These are phyloP conservation scores for Colletotrichum nymphaeae DNA, from an alignment of 2,329 filamentous ascomycete genomes.

Conservation along the genomic window DNA sequence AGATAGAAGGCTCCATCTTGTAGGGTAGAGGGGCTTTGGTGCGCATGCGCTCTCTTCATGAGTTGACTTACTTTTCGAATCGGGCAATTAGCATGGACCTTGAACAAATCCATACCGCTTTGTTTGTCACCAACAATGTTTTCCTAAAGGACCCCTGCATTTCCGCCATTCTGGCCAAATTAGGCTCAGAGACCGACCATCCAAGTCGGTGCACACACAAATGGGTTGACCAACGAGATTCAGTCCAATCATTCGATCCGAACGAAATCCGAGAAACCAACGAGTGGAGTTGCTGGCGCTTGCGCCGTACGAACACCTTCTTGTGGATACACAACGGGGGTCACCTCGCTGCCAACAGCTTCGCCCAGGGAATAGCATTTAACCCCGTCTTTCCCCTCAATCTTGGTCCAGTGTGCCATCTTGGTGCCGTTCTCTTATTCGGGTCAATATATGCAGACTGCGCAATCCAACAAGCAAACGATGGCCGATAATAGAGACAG, in stretches of 20 bases:
- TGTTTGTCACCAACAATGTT: too few relatives aligned
- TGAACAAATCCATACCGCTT: not conserved
- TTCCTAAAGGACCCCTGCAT: not conserved
- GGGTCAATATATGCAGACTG: too few relatives aligned
- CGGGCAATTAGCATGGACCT: fast-evolving
- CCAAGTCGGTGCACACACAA: not conserved
- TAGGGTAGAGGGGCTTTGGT: not conserved
- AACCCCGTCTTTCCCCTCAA: not conserved
- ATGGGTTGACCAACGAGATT: not conserved
- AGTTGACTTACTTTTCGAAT: not conserved
- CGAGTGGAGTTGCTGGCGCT: not conserved
- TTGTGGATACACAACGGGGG: too few relatives aligned
- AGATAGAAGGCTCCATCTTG: too few relatives aligned
- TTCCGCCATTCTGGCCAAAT: not conserved
- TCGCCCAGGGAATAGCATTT: not conserved
- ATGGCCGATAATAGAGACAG: too few relatives aligned
- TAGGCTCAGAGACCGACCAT: not conserved
- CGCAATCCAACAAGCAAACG: not conserved
- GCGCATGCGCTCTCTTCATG: not conserved
- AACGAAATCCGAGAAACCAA: not conserved
- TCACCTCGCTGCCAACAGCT: not conserved
- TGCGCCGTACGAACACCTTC: fast-evolving
- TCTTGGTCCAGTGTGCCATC: not conserved
- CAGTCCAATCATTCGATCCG: not conserved
- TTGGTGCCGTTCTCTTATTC: too few relatives aligned